Base-by-base conservation (phyloP, 495 filamentous ascomycete species). In the Annulohypoxylon bovei region DNA sequence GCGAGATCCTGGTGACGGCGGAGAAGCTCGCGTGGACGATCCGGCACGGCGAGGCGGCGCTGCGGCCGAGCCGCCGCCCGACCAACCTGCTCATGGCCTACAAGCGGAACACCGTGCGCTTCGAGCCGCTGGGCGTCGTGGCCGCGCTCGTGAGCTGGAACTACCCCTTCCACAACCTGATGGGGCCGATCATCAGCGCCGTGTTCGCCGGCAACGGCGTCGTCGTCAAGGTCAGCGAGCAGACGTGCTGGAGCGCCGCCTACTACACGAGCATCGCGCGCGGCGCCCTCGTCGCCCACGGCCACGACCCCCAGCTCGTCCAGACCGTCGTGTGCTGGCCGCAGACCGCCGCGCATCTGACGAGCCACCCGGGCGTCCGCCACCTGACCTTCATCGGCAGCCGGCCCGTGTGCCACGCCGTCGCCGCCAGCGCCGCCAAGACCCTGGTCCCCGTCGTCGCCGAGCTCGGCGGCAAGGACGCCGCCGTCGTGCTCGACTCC, bases 361-460 rank as follows among this genome's bases (percentile, higher is more conserved):
- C 94, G 23, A 92, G 90, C 14, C 95, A 98, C 78, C 89, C 92
- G 0, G 87, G 84, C 6, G 92, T 98, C 70, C 82, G 88, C 32
- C 96, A 99, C 75, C 82, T 99, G 60, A 98, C 95, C n/a, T 99
- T 99, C 82, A 99, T 99, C 78, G 95, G 95, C 59, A 95, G 92
- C 18, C 87, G 90, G 4, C 89, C 91, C 3, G 90, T 98, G 28
- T 95, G 94, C 37, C 92, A 96, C 79, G 86, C 92, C 65, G 95
- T 99, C 61, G 93, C 92, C 71, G 87, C 88, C 57, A 92, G 91
- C 1, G 93, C 95, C 22, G 92, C 96, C 28, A 93, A 92, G 76
- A 81, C 86, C 18, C 86, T 99, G 1, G 97, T 86, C 2, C 95
- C 96, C 0, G 86, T 97, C 1, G 88, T 90, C 54, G 88, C 97